Percentiles rank a stretch among this genome's conserved stretches.
Evolutionary conservation across 2,329 filamentous ascomycete species (phyloP).

Genomic region (Sarocladium oryzae): DNA sequence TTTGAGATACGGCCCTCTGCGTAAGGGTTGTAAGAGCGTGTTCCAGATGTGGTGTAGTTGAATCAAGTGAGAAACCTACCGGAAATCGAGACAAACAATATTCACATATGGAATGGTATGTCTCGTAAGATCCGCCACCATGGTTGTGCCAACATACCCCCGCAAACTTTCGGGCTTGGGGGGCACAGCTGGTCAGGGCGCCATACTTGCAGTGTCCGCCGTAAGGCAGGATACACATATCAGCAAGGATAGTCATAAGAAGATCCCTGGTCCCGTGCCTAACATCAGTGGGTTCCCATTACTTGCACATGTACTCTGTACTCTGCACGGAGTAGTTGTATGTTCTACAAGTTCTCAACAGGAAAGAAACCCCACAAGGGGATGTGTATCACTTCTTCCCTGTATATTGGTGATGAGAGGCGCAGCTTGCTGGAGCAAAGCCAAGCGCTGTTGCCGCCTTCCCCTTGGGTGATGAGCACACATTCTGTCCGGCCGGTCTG

Average conservation of each 20-base stretch:
- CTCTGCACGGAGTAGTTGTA: neutral
- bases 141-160: neutral
- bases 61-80: neutral
- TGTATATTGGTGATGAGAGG: too few relatives aligned
- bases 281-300: too few relatives aligned
- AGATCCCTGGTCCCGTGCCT: neutral
- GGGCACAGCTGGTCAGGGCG: neutral
- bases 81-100: neutral
- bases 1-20: neutral
- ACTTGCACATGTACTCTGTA: too few relatives aligned
- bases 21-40: too few relatives aligned
- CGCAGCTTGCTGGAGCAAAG: too few relatives aligned
- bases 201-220: neutral
- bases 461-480: too few relatives aligned
- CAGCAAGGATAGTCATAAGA: neutral
- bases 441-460: too few relatives aligned
- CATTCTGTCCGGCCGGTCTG: too few relatives aligned
- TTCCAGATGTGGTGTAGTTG: too few relatives aligned
- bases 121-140: neutral
- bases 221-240: constrained; percentile 3
- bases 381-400: too few relatives aligned
- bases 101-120: neutral
- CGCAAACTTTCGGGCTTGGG: constrained; percentile 4
- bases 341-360: too few relatives aligned
- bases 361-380: too few relatives aligned